These are phyloP conservation scores for Carallia brachiata DNA, from an alignment of 345 rosid species.

Conservation along the genomic window DNA sequence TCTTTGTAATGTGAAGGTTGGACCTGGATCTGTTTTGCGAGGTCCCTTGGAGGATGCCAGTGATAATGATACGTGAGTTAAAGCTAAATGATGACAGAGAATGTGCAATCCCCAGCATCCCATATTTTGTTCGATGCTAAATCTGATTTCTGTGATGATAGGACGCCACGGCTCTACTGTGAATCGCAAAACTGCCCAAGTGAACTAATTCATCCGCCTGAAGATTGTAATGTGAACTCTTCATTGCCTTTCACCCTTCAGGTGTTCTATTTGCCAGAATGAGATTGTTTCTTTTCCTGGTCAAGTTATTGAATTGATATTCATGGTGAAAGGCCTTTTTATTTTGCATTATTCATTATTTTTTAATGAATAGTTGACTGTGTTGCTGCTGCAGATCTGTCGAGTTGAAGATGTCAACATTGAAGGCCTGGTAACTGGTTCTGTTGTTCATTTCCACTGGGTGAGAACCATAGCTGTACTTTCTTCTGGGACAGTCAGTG, in stretches of 20 bases:
- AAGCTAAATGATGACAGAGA: background rate
- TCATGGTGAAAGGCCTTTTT: constrained; percentile 13
- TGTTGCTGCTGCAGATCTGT: constrained; percentile 51
- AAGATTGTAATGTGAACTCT: constrained; percentile 90
- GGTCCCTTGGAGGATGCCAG: constrained; percentile 79
- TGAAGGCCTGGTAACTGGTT: constrained; percentile 54
- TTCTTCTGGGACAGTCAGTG: constrained; percentile 46
- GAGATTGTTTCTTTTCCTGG: constrained; percentile 22
- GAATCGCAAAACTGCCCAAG: constrained; percentile 73
- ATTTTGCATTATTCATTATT: background rate
- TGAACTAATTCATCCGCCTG: constrained; percentile 86
- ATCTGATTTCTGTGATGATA: constrained; percentile 26
- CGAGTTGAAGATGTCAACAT: constrained; percentile 58
- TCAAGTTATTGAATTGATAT: constrained; percentile 18
- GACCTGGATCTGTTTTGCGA: constrained; percentile 68
- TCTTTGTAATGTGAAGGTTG: constrained; percentile 54
- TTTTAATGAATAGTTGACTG: constrained; percentile 14
- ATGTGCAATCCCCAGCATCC: background rate
- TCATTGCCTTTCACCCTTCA: constrained; percentile 90
- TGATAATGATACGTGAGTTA: constrained; percentile 71
- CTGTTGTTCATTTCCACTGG: constrained; percentile 69
- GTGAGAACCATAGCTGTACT: constrained; percentile 45
- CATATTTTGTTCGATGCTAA: background rate
- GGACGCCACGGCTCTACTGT: constrained; percentile 74
- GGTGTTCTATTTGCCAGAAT: constrained; percentile 46